Evolutionary conservation across 1,284 basidiomycete species (phyloP).

Genomic region (Sphagnurus paluster): DNA sequence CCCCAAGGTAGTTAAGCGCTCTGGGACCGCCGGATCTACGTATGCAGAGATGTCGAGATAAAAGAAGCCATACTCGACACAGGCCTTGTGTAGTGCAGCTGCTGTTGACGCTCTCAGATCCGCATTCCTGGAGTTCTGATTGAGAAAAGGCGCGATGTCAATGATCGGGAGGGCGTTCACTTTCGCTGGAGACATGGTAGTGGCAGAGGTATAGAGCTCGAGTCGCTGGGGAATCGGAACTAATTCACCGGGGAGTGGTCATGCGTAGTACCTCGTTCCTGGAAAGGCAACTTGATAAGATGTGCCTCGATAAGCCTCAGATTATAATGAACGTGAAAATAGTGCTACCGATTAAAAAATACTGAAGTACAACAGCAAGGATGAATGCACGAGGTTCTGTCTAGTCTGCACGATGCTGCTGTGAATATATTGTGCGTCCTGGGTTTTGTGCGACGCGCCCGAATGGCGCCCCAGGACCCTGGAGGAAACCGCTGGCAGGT

Average conservation of each 20-base stretch:
- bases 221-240: background rate
- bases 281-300: constrained; percentile 18
- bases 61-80: constrained; percentile 82
- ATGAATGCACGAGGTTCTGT: background rate
- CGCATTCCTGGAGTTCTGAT: constrained; percentile 29
- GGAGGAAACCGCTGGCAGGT: constrained; percentile 47
- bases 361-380: constrained; percentile 9
- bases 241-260: background rate
- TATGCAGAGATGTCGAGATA: constrained; percentile 73
- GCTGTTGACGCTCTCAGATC: constrained; percentile 48
- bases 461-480: constrained; percentile 35
- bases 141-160: constrained; percentile 56
- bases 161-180: constrained; percentile 49
- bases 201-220: background rate
- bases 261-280: background rate
- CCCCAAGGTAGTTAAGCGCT: constrained; percentile 63
- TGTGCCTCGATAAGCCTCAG: constrained; percentile 6
- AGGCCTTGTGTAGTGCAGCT: constrained; percentile 69
- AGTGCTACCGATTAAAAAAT: constrained; percentile 8
- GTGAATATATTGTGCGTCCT: constrained; percentile 60
- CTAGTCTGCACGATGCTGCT: constrained; percentile 37
- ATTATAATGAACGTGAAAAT: constrained; percentile 16
- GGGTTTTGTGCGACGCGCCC: constrained; percentile 39
- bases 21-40: constrained; percentile 57
- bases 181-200: constrained; percentile 12